Percentiles rank a stretch among this genome's conserved stretches.
These are phyloP conservation scores for Dactylonectria estremocensis DNA, from an alignment of 2,329 filamentous ascomycete genomes.

Conservation along the genomic window DNA sequence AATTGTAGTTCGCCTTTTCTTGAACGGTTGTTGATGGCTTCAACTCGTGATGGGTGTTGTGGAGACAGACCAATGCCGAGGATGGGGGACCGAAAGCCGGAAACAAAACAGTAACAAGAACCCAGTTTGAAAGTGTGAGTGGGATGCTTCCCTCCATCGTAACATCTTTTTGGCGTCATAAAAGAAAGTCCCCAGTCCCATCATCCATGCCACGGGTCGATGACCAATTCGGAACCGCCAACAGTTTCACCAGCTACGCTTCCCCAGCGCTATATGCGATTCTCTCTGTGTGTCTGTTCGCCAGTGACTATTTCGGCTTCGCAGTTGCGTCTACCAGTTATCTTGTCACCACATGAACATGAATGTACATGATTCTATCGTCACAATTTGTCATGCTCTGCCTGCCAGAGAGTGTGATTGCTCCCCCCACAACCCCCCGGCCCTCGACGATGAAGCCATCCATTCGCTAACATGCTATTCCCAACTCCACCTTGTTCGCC, in stretches of 20 bases:
- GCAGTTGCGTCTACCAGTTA: no score
- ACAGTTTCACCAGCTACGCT: background rate
- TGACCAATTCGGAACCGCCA: background rate
- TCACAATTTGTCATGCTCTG: no score
- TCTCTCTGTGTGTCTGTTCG: no score
- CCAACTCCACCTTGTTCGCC: conserved; percentile 14
- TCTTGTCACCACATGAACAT: no score
- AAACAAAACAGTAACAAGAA: background rate
- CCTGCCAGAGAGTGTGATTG: no score
- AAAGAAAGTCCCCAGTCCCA: conserved; percentile 1
- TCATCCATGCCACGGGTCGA: background rate
- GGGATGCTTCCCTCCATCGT: background rate
- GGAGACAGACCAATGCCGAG: background rate
- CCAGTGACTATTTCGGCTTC: background rate
- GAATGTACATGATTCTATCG: no score
- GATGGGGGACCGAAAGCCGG: background rate
- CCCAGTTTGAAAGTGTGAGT: background rate
- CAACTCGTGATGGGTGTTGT: background rate
- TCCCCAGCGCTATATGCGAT: background rate
- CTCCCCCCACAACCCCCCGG: no score
- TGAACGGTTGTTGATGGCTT: background rate
- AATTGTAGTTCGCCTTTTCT: background rate
- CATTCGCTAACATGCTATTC: background rate
- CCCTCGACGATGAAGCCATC: background rate
- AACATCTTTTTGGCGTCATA: background rate